These are phyloP conservation scores for Lasiosphaeria hispida DNA, from an alignment of 495 filamentous ascomycete genomes.

Conservation along the genomic window DNA sequence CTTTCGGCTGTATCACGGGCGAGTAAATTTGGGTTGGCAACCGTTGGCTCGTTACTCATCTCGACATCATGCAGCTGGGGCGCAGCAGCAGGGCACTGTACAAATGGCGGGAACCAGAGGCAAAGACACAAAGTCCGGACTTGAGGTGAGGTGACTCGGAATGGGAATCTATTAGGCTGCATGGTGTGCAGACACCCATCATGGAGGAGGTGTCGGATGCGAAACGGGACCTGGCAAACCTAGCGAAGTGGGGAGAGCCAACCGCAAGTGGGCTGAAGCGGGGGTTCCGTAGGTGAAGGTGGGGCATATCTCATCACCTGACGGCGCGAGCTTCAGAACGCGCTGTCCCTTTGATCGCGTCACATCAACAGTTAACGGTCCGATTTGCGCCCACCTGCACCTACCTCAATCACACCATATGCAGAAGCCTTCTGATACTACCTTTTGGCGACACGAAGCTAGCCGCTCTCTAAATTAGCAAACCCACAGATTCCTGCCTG, in stretches of 20 bases:
- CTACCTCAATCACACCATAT: too few species aligned
- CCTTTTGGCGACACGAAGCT: neutral
- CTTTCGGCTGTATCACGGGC: constrained; percentile 7
- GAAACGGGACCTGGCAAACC: too few species aligned
- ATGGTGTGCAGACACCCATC: too few species aligned
- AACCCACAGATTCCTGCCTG: neutral
- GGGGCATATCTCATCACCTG: neutral
- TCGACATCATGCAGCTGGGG: constrained; percentile 9
- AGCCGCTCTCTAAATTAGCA: too few species aligned
- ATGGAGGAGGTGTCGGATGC: too few species aligned
- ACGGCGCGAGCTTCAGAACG: neutral
- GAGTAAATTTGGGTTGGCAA: neutral
- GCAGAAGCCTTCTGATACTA: neutral
- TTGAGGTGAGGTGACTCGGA: too few species aligned
- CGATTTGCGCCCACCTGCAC: too few species aligned
- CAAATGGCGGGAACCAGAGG: neutral
- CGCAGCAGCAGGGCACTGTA: neutral
- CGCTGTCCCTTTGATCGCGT: neutral
- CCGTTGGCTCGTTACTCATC: constrained; percentile 5
- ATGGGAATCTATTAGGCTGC: too few species aligned
- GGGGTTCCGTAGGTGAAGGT: neutral
- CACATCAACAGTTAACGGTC: neutral
- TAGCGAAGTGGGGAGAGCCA: too few species aligned
- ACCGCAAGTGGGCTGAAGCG: too few species aligned
- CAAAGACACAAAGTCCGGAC: neutral